A percentile compares a stretch with the other conserved stretches of the same genome.
phyloP scores from a whole-genome alignment of 2,329 filamentous ascomycete species.

The Acrodontium crateriforme region DNA sequence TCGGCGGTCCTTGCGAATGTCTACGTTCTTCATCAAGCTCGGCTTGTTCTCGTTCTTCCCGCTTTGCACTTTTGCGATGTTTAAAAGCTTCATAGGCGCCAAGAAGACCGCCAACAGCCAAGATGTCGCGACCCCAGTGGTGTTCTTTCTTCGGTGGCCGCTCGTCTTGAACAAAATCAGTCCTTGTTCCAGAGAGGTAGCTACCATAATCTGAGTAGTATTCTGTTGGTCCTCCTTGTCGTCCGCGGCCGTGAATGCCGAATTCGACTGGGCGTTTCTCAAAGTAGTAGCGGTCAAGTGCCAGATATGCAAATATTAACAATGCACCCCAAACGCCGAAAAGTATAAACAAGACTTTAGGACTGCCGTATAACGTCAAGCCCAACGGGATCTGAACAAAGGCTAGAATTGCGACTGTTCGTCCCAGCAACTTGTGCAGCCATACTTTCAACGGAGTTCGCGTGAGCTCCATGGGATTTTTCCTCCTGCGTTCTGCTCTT shows the following conservation, averaged over 20 bases:
- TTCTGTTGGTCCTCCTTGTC: slow-evolving; percentile 2
- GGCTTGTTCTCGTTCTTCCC: slow-evolving; percentile 22
- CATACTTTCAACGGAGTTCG: slow-evolving; percentile 39
- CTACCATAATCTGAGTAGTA: slow-evolving; percentile 43
- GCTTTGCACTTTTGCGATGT: slow-evolving; percentile 9
- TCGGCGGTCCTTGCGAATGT: slow-evolving; percentile 1
- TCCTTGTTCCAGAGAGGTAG: slow-evolving; percentile 41
- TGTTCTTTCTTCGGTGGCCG: slow-evolving; percentile 9
- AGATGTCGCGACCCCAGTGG: slow-evolving; percentile 31
- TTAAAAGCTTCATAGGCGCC: slow-evolving; percentile 45
- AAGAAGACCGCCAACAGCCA: slow-evolving; percentile 41
- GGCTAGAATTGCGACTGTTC: slow-evolving; percentile 63
- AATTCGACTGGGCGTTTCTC: slow-evolving; percentile 29
- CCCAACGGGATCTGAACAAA: slow-evolving; percentile 81
- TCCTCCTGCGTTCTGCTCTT: slow-evolving; percentile 35
- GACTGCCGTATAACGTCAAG: slow-evolving; percentile 82
- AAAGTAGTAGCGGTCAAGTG: slow-evolving; percentile 56
- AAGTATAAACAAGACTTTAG: slow-evolving; percentile 69
- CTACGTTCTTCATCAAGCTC: slow-evolving; percentile 6
- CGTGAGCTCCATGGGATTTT: slow-evolving; percentile 26
- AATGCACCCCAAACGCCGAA: slow-evolving; percentile 67
- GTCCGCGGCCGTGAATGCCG: slow-evolving; percentile 3
- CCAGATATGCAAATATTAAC: slow-evolving; percentile 62
- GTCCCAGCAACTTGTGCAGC: slow-evolving; percentile 80
- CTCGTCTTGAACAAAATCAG: slow-evolving; percentile 36